Evolutionary conservation across 495 filamentous ascomycete species (phyloP), one percentile per base, ranked within the genome.

Genomic region (Daldinia childiae): DNA sequence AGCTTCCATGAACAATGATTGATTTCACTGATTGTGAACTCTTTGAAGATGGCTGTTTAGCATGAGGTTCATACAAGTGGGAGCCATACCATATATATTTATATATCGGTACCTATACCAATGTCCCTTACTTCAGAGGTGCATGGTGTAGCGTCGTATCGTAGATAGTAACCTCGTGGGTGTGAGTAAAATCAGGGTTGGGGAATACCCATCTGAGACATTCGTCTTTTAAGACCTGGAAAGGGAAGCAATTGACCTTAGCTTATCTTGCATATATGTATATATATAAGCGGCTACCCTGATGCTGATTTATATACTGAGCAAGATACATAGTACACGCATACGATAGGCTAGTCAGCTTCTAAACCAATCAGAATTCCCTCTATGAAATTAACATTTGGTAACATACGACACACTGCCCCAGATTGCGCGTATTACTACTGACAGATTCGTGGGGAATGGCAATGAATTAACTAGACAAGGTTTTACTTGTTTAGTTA

Each of bases 391-490:
- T 29, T 29, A 29, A 52, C 15, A 4, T 26, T 26, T 8, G 27
- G 9, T n/a, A 52, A 52, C 50, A 29, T 52, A 29, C 50, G 50
- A 29, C 11, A 29, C 21, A 27, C 12, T 52, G 2, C 24, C 50
- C 50, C 5, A 6, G 9, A n/a, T 29, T 52, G 0, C 26, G 26
- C 29, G 24, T 52, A 15, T 52, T 21, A 52, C 17, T 21, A 19
- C 17, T 1, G 29, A 32, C 2, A 7, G 29, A 60, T 30, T 39
- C 43, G 57, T 38, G 45, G 64, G 32, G 50, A 48, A 58, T 58
- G 19, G 21, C 54, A 19, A 45, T 48, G 60, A 32, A 63, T 52
- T 66, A 59, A 57, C 15, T 59, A 11, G 27, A 45, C 30, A 32
- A 7, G 29, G 7, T 9, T n/a, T n/a, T n/a, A n/a, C n/a, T n/a